phyloP scores from a whole-genome alignment of 192 early-diverging fungal genomes.

The Umbelopsis sp. region DNA sequence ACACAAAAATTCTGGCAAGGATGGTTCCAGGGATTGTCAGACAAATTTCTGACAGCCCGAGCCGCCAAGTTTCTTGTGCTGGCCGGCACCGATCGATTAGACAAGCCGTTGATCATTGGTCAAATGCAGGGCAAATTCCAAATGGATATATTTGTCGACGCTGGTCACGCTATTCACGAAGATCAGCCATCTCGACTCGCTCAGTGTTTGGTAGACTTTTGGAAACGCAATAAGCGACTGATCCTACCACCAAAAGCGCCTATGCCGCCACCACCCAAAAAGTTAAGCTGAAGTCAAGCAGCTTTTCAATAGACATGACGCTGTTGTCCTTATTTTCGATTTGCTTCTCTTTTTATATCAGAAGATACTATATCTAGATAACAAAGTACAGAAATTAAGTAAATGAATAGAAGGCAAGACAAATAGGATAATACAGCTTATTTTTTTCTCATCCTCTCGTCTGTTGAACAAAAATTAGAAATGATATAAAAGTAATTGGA shows the following conservation, averaged over 20 bases:
- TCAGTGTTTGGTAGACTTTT: conserved; percentile 61
- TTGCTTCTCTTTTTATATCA: no score
- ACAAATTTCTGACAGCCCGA: conserved; percentile 63
- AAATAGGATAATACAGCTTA: no score
- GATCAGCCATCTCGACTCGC: conserved; percentile 66
- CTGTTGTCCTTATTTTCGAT: no score
- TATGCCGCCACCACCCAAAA: not conserved
- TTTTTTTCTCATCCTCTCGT: no score
- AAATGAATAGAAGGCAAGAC: no score
- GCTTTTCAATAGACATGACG: not conserved
- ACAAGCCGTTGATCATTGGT: conserved; percentile 74
- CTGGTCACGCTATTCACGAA: conserved; percentile 76
- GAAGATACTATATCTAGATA: no score
- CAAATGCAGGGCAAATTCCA: conserved; percentile 90
- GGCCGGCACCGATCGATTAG: conserved; percentile 76
- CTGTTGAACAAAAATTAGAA: no score
- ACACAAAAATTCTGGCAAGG: conserved; percentile 73
- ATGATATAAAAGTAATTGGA: no score
- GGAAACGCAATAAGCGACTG: conserved; percentile 66
- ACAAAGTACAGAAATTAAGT: no score
- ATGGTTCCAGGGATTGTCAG: conserved; percentile 69
- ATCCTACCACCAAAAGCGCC: conserved; percentile 48
- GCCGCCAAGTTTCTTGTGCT: conserved; percentile 70
- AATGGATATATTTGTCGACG: conserved; percentile 65
- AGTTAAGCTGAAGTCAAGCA: not conserved